phyloP scores from a whole-genome alignment of 2,329 filamentous ascomycete species.

The Uncinocarpus reesii region DNA sequence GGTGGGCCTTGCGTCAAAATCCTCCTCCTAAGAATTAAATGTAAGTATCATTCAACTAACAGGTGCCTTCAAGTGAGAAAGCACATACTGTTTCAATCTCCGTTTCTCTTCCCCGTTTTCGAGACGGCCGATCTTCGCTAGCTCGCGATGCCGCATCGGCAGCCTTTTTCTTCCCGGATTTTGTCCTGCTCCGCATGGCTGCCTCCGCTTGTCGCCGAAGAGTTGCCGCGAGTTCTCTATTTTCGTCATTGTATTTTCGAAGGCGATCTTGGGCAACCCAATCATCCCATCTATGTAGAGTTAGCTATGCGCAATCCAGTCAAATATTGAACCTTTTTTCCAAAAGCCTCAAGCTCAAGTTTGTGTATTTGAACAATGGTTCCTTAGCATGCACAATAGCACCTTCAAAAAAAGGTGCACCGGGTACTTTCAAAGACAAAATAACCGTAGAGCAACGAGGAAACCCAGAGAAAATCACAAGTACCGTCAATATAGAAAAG shows the following conservation, averaged over 20 bases:
- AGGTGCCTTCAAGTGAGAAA: constrained; percentile 2
- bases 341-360: background rate
- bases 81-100: constrained; percentile 39
- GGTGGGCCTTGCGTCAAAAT: constrained; percentile 71
- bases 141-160: constrained; percentile 36
- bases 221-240: constrained; percentile 67
- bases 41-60: constrained; percentile 2
- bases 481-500: background rate
- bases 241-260: constrained; percentile 88
- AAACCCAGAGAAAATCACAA: background rate
- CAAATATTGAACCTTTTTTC: background rate
- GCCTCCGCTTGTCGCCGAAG: constrained; percentile 36
- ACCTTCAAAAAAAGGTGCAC: too few relatives aligned
- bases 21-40: constrained; percentile 58
- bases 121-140: constrained; percentile 38
- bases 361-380: background rate
- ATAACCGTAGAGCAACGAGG: too few relatives aligned
- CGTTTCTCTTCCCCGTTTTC: constrained; percentile 37
- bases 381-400: too few relatives aligned
- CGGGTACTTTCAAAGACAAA: too few relatives aligned
- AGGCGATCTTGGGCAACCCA: constrained; percentile 93
- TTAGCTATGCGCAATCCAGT: background rate
- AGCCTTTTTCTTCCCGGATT: constrained; percentile 30
- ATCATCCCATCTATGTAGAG: constrained; percentile 69
- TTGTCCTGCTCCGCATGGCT: constrained; percentile 26